Evolutionary conservation across 2,329 filamentous ascomycete genomes (phyloP).

Genomic region (Pseudocercospora pini-densiflorae): DNA sequence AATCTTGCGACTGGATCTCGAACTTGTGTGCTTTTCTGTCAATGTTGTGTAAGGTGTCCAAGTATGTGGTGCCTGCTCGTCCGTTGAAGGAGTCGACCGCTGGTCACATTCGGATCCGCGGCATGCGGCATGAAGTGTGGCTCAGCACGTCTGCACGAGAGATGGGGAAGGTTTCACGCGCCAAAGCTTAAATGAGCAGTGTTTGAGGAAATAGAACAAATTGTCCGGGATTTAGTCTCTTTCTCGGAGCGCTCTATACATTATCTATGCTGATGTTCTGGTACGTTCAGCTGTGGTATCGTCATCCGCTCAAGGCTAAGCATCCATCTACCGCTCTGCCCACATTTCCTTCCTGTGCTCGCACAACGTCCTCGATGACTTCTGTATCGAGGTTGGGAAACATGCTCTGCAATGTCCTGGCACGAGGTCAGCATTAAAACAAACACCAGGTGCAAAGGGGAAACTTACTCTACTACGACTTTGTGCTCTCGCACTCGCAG

Average conservation of each 20-base stretch:
- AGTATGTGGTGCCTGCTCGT: neutral
- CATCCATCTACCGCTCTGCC: slow-evolving; percentile 55
- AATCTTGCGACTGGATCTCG: neutral
- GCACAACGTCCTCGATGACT: slow-evolving; percentile 94
- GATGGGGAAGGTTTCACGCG: neutral
- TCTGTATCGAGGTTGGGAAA: slow-evolving; percentile 95
- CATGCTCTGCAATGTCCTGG: slow-evolving; percentile 83
- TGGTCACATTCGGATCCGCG: neutral
- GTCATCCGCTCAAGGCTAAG: slow-evolving; percentile 46
- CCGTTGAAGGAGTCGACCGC: neutral
- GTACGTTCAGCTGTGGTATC: slow-evolving; percentile 6
- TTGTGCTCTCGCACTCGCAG: slow-evolving; percentile 84
- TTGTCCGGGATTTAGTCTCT: neutral
- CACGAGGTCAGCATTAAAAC: slow-evolving; percentile 7
- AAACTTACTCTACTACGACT: slow-evolving; percentile 76
- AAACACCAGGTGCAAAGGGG: neutral
- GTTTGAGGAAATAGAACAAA: neutral
- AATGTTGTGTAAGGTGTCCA: neutral
- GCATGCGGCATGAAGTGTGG: neutral
- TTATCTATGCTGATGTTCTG: slow-evolving; percentile 8
- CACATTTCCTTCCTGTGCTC: slow-evolving; percentile 83
- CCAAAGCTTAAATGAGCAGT: neutral
- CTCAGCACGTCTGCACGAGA: neutral
- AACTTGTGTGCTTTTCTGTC: neutral
- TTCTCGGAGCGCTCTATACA: slow-evolving; percentile 1